Base-by-base conservation (phyloP, 352 stramenopile genomes). In the Ophiocytium majus region DNA sequence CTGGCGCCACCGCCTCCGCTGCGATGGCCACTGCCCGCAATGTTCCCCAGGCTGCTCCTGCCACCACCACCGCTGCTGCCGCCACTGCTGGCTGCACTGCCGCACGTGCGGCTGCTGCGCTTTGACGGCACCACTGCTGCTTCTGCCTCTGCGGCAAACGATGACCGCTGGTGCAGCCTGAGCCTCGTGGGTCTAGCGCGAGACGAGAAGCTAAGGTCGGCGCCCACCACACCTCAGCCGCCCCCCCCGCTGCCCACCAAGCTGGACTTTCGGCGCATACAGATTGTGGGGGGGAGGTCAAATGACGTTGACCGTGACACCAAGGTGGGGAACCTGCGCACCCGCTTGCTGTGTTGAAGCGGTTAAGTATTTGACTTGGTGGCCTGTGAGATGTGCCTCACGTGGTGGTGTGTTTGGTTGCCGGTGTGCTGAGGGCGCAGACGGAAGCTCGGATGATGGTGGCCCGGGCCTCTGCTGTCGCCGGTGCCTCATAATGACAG, bases 241-340 rank as follows among this genome's bases (percentile, higher is more conserved):
- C n/a, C n/a, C n/a, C 43, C 43, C 5, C 43, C 43, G 14, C 5
- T 14, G 43, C 5, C 43, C 43, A 14, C 43, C 43, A 57, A 57
- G 43, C 43, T 57, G 5, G 43, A 81, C 17, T 81, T 81, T 17
- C 35, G 32, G 17, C 31, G 75, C 23, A 50, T 81, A 14, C 75
- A 81, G 32, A 81, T 81, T 63, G 75, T 81, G 5, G 75, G 75
- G 5, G 36, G 31, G 5, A 36, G 19, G 14, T 10, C 34, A 14
- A 31, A 57, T 50, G 75, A 28, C 32, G 49, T 81, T 37, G 75
- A 81, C 36, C 5, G 75, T 5, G 75, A 81, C 32, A 50, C 75
- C 31, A 50, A 81, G 36, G 75, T 43, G 17, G 32, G 75, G 5
- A 78, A 78, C 14, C 10, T 50, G 37, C n/a, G 1, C 37, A 57